Evolutionary conservation across 208 protist species (phyloP).

Genomic region (Vickermania spadyakhi): DNA sequence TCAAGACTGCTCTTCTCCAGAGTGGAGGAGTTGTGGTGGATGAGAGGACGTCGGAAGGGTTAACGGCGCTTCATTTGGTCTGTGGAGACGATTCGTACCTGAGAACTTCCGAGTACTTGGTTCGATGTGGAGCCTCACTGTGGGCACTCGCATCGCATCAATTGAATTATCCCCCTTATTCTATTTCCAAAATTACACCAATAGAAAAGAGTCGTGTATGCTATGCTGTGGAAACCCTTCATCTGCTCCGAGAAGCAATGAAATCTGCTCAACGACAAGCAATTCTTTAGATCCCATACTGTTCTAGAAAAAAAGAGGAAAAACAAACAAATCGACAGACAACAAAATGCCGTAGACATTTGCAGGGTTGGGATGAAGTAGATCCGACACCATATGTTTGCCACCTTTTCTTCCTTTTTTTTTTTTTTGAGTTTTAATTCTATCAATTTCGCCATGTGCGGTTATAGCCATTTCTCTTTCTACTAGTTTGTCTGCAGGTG

Average conservation of each 20-base stretch:
- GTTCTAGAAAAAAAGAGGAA: no score
- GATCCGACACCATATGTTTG: no score
- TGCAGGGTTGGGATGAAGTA: no score
- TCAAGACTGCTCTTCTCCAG: conserved; percentile 26
- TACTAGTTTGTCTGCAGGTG: no score
- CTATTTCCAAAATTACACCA: background rate
- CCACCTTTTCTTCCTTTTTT: conserved; percentile 1
- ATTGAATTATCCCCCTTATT: background rate
- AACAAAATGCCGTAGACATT: no score
- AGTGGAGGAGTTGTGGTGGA: conserved; percentile 19
- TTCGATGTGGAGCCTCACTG: conserved; percentile 16
- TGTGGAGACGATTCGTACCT: conserved; percentile 18
- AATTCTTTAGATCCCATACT: no score
- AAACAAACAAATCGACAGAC: no score
- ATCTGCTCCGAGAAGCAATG: background rate
- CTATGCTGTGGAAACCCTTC: background rate
- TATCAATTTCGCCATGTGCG: no score
- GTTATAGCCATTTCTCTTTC: no score
- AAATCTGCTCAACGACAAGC: background rate
- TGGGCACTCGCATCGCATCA: conserved; percentile 6
- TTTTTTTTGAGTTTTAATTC: conserved; percentile 2
- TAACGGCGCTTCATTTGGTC: conserved; percentile 30
- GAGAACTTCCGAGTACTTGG: conserved; percentile 15
- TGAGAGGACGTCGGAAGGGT: conserved; percentile 19
- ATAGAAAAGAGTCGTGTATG: background rate